A percentile compares a stretch with the other conserved stretches of the same genome.
Conservation (phyloP, 371 early-diverging fungal genomes). For the Capniomyces stellatus region DNA sequence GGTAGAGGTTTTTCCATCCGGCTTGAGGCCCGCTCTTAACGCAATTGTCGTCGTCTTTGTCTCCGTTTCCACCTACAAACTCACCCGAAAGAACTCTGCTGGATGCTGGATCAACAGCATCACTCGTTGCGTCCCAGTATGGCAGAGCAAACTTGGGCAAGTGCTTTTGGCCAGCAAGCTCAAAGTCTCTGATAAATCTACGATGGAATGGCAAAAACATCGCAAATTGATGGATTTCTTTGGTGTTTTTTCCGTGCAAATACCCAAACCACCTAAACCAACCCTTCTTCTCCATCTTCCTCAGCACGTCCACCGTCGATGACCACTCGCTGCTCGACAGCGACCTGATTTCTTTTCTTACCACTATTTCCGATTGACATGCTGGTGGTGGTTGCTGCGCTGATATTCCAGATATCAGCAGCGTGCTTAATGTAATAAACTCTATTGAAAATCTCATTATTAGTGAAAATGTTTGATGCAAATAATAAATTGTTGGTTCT, state of each 20-base stretch:
- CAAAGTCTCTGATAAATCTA: conserved; percentile 8
- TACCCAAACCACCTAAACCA: conserved; percentile 8
- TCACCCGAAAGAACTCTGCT: conserved; percentile 18
- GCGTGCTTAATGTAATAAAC: too few relatives aligned
- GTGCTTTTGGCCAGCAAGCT: conserved; percentile 8
- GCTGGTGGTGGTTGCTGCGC: too few relatives aligned
- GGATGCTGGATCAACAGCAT: conserved; percentile 15
- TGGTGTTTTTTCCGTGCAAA: conserved; percentile 4
- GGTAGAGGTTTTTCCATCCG: conserved; percentile 16
- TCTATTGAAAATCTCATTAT: too few relatives aligned
- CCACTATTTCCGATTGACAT: too few relatives aligned
- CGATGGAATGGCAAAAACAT: conserved; percentile 16
- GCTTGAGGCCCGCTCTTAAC: conserved; percentile 16
- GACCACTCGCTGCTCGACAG: conserved; percentile 10
- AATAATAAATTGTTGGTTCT: too few relatives aligned
- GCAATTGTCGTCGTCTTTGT: conserved; percentile 11
- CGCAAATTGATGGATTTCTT: conserved; percentile 7
- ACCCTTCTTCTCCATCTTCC: conserved; percentile 3
- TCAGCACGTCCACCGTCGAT: not conserved
- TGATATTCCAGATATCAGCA: too few relatives aligned
- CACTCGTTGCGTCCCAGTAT: conserved; percentile 24
- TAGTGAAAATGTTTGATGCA: too few relatives aligned
- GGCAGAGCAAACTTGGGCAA: conserved; percentile 16
- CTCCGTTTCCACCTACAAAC: conserved; percentile 23
- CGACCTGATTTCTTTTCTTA: conserved; percentile 17